Base-by-base conservation (phyloP, 495 filamentous ascomycete genomes). In the Xanthoparmelia taractica region DNA sequence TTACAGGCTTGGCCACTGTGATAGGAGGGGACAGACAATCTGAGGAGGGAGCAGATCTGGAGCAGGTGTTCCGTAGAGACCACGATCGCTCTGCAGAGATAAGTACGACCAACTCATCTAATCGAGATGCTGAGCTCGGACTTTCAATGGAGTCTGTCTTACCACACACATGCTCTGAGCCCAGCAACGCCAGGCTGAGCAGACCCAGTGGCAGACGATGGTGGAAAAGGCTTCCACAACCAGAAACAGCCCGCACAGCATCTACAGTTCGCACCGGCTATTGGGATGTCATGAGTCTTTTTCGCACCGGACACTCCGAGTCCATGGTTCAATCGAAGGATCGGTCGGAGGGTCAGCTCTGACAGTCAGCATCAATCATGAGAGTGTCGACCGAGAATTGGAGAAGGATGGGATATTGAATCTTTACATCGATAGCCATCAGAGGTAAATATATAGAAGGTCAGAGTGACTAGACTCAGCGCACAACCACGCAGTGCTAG, bases 1-100 rank as follows among this genome's bases (percentile, higher is more conserved):
- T 61, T 18, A 54, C 59, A 27, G 59, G 45, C 17, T 54, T 54
- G 31, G 45, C 45, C 10, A 48, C 45, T 48, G 8, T 27, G n/a
- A 27, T 48, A 27, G 10, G 23, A 48, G 45, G 12, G 23, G 45
- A 27, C 10, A 48, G 45, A 25, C n/a, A 48, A 13, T 27, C 45
- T 0, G 45, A 27, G 45, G 45, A 48, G 23, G 13, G 4, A 4
- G 45, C 45, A 48, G 23, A 13, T 48, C 45, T 15, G 6, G 23
- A 48, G 25, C 45, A 27, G n/a, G n/a, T 4, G 27, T 15, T 15
- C 11, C 23, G n/a, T 23, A 27, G 45, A 8, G 23, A 48, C 0
- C n/a, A 48, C 4, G 45, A 48, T 48, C 45, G 10, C 45, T 13
- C 23, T 23, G n/a, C 45, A 11, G 45, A 27, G 45, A 25, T 2